These are phyloP conservation scores for Apiospora hydei DNA, from an alignment of 2,329 filamentous ascomycete genomes.

Conservation along the genomic window DNA sequence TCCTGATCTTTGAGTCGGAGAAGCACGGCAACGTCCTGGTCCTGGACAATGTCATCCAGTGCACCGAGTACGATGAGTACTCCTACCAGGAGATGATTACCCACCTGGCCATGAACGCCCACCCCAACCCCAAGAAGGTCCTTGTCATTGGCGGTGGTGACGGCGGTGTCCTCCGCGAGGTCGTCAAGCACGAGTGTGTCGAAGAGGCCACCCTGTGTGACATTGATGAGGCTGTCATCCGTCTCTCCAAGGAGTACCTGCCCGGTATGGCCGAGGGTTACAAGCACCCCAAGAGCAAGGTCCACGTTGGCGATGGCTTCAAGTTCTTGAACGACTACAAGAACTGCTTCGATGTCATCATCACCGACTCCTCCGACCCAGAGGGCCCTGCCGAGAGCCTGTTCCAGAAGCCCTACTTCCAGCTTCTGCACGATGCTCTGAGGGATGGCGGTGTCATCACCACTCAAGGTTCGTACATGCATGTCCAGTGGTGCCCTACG, in stretches of 20 bases:
- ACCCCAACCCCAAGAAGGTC: slow-evolving; percentile 98
- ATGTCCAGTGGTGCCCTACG: slow-evolving; percentile 44
- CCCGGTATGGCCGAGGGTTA: slow-evolving; percentile 93
- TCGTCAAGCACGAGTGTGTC: slow-evolving; percentile 98
- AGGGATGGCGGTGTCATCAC: slow-evolving; percentile 97
- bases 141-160: slow-evolving; percentile 98
- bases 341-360: slow-evolving; percentile 98
- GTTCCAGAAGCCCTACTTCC: slow-evolving; percentile 99
- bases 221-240: slow-evolving; percentile 98
- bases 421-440: slow-evolving; percentile 89
- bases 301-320: slow-evolving; percentile 96
- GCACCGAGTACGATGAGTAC: slow-evolving; percentile 98
- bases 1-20: slow-evolving; percentile 97
- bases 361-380: slow-evolving; percentile 97
- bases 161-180: slow-evolving; percentile 95
- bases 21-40: slow-evolving; percentile 96
- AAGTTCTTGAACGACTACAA: slow-evolving; percentile 97
- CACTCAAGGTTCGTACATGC: slow-evolving; percentile 98
- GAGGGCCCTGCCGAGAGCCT: slow-evolving; percentile 92
- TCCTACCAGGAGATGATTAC: slow-evolving; percentile 99
- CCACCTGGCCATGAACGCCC: slow-evolving; percentile 96
- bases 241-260: slow-evolving; percentile 97
- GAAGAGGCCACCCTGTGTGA: slow-evolving; percentile 97
- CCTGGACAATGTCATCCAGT: slow-evolving; percentile 98
- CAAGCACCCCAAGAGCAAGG: slow-evolving; percentile 90